These are phyloP conservation scores for Clarireedia sp. DNA, from an alignment of 2,329 filamentous ascomycete genomes.

Conservation along the genomic window DNA sequence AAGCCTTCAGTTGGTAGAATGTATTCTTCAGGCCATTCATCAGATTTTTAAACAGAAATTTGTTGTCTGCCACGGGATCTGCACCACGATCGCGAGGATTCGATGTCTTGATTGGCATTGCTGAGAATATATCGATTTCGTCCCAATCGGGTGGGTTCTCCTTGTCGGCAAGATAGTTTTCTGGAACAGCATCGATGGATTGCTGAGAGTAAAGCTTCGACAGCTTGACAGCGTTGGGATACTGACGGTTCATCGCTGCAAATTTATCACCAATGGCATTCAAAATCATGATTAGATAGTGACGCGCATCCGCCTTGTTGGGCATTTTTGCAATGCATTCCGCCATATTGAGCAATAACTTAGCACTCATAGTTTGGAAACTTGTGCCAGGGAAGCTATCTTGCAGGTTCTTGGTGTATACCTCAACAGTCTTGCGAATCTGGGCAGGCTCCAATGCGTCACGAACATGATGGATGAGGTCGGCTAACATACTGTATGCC, in stretches of 20 bases:
- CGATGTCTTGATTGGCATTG: constrained; percentile 91
- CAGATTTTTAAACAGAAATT: constrained; percentile 93
- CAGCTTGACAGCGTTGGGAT: constrained; percentile 87
- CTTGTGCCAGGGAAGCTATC: constrained; percentile 96
- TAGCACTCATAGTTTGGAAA: constrained; percentile 99
- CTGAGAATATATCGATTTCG: constrained; percentile 93
- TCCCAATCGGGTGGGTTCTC: constrained; percentile 86
- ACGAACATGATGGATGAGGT: constrained; percentile 93
- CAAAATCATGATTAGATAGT: constrained; percentile 93
- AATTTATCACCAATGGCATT: constrained; percentile 99
- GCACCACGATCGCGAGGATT: constrained; percentile 82
- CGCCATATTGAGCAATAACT: constrained; percentile 93
- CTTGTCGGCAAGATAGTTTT: constrained; percentile 79
- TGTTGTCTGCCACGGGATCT: constrained; percentile 92
- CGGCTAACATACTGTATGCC: constrained; percentile 96
- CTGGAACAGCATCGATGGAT: constrained; percentile 52
- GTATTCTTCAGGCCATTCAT: constrained; percentile 94
- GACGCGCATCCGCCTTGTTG: constrained; percentile 87
- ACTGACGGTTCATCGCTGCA: constrained; percentile 94
- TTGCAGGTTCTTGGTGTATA: constrained; percentile 93
- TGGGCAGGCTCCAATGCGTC: constrained; percentile 83
- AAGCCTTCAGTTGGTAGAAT: constrained; percentile 88
- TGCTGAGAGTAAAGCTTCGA: constrained; percentile 70
- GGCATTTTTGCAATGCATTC: constrained; percentile 93
- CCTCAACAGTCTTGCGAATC: constrained; percentile 90